Conservation (phyloP, 805 yeast species). For the Teunomyces pallodes region DNA sequence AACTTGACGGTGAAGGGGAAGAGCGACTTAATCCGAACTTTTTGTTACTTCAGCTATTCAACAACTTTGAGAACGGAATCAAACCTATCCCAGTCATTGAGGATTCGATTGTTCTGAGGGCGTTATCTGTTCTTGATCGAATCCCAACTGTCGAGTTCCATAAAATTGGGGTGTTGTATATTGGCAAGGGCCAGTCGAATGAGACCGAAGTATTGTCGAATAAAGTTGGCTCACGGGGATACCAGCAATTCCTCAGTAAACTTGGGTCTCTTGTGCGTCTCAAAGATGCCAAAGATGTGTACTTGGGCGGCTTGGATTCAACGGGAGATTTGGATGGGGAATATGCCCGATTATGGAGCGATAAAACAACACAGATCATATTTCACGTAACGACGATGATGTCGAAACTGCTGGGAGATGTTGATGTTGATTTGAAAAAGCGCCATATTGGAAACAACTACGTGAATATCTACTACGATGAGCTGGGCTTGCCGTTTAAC, state of each 20-base stretch:
- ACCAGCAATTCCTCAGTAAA: conserved; percentile 54
- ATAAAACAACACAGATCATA: conserved; percentile 65
- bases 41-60: conserved; percentile 49
- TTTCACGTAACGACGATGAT: conserved; percentile 82
- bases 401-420: conserved; percentile 45
- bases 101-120: conserved; percentile 44
- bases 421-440: conserved; percentile 61
- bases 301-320: conserved; percentile 78
- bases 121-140: conserved; percentile 63
- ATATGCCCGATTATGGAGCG: conserved; percentile 69
- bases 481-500: conserved; percentile 61
- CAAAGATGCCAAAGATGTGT: conserved; percentile 49
- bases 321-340: conserved; percentile 72
- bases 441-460: conserved; percentile 84
- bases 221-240: conserved; percentile 58
- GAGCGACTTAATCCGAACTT: conserved; percentile 38
- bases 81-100: conserved; percentile 54
- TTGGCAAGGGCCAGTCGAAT: conserved; percentile 61
- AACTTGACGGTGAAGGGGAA: conserved; percentile 30
- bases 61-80: conserved; percentile 29
- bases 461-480: conserved; percentile 80
- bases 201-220: conserved; percentile 69
- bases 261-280: conserved; percentile 64
- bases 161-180: conserved; percentile 75
- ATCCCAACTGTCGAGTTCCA: conserved; percentile 76